Percentiles rank a stretch among this genome's conserved stretches.
Evolutionary conservation across 257 asterid species (phyloP).

Genomic region (Vinca minor): DNA sequence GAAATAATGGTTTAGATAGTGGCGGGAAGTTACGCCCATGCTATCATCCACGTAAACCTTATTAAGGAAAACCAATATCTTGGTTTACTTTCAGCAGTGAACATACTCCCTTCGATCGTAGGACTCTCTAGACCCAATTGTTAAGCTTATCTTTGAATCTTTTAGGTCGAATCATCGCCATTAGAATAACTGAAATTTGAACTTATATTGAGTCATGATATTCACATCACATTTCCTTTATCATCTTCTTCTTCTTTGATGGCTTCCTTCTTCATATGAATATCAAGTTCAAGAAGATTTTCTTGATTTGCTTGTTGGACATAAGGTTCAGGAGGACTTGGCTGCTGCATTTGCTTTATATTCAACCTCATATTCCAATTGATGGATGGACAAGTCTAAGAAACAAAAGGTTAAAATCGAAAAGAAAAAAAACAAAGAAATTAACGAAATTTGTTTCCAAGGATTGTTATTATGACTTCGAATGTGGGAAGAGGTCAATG

Average conservation of each 20-base stretch:
- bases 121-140: too few species aligned
- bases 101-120: too few species aligned
- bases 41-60: too few species aligned
- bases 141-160: too few species aligned
- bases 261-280: slow-evolving; percentile 17
- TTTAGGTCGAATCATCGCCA: too few species aligned
- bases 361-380: slow-evolving; percentile 37
- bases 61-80: too few species aligned
- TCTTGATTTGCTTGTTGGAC: slow-evolving; percentile 55
- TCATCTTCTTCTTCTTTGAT: slow-evolving; percentile 14
- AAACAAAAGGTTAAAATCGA: not conserved
- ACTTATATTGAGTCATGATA: too few species aligned
- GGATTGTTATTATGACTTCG: not conserved
- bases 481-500: not conserved
- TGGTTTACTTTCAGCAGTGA: too few species aligned
- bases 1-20: too few species aligned
- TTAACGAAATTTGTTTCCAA: not conserved
- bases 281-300: slow-evolving; percentile 25
- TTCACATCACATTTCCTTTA: too few species aligned
- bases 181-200: too few species aligned
- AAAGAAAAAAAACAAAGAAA: not conserved
- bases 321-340: slow-evolving; percentile 21
- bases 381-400: slow-evolving; percentile 17
- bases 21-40: too few species aligned
- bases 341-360: slow-evolving; percentile 56